phyloP scores from a whole-genome alignment of 2,329 filamentous ascomycete species.

The Aspergillus sp. region DNA sequence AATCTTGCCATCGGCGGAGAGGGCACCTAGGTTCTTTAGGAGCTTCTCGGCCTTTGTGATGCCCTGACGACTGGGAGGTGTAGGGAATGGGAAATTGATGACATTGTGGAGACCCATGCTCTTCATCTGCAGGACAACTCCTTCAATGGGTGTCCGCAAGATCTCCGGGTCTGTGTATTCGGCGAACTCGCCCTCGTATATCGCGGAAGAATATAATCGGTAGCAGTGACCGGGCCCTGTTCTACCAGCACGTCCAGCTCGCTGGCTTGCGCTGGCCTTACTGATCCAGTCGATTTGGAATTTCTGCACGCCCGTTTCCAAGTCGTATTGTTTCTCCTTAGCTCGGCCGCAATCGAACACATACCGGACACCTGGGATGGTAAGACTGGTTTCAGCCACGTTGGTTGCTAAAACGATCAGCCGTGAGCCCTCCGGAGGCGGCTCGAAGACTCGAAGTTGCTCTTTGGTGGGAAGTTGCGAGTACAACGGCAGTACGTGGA shows the following conservation, averaged over 20 bases:
- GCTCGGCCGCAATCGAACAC: conserved; percentile 92
- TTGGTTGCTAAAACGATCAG: conserved; percentile 92
- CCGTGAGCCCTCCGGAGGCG: conserved; percentile 76
- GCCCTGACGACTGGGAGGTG: conserved; percentile 74
- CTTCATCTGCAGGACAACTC: conserved; percentile 89
- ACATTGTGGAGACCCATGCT: conserved; percentile 89
- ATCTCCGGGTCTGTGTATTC: conserved; percentile 88
- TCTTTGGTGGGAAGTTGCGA: conserved; percentile 88
- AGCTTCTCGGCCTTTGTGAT: conserved; percentile 83
- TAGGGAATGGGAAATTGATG: conserved; percentile 94
- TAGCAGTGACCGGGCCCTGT: conserved; percentile 97
- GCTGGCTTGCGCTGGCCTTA: conserved; percentile 90
- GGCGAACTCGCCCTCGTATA: conserved; percentile 83
- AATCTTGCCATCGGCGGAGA: conserved; percentile 70
- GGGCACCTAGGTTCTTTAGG: conserved; percentile 78
- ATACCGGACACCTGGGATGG: conserved; percentile 91
- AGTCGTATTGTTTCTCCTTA: conserved; percentile 88
- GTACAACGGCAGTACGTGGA: conserved; percentile 91
- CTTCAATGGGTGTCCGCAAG: conserved; percentile 86
- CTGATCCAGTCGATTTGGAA: conserved; percentile 97
- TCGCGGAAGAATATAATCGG: conserved; percentile 86
- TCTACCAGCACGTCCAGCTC: conserved; percentile 89
- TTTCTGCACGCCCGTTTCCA: conserved; percentile 86
- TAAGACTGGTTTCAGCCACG: conserved; percentile 94
- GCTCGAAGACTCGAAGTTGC: conserved; percentile 86